Percentiles rank a stretch among this genome's conserved stretches.
phyloP scores from a whole-genome alignment of 345 rosid genomes.

The Microthlaspi erraticum region DNA sequence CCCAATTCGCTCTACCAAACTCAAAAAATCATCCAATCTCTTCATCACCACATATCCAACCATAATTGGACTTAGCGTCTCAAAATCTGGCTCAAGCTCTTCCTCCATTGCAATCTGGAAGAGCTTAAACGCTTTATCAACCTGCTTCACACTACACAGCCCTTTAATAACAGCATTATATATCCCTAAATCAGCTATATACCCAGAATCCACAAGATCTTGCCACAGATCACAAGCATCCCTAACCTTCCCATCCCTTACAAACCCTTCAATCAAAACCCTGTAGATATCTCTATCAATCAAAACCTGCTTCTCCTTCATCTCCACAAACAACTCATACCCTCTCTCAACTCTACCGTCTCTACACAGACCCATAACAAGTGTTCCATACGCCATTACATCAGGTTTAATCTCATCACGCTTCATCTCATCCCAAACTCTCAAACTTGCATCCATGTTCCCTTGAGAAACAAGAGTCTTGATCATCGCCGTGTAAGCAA shows the following conservation, averaged over 20 bases:
- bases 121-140: constrained; percentile 79
- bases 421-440: constrained; percentile 87
- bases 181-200: constrained; percentile 80
- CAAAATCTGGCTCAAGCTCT: constrained; percentile 70
- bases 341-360: constrained; percentile 65
- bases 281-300: constrained; percentile 75
- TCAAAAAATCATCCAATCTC: constrained; percentile 56
- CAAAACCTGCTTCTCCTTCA: constrained; percentile 71
- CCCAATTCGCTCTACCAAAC: constrained; percentile 62
- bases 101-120: constrained; percentile 61
- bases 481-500: constrained; percentile 84
- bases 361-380: constrained; percentile 68
- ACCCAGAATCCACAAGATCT: constrained; percentile 86
- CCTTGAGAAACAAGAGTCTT: constrained; percentile 64
- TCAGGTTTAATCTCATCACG: constrained; percentile 73
- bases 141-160: constrained; percentile 59
- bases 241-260: constrained; percentile 65
- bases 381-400: constrained; percentile 80
- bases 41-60: constrained; percentile 62
- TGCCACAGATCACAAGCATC: constrained; percentile 71
- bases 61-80: constrained; percentile 75
- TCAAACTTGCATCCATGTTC: constrained; percentile 71
- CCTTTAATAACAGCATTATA: constrained; percentile 83
- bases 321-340: constrained; percentile 68
- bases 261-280: constrained; percentile 72